Evolutionary conservation across 2,329 filamentous ascomycete species (phyloP), one percentile per base, ranked within the genome.

Genomic region (Phialocephala subalpina): DNA sequence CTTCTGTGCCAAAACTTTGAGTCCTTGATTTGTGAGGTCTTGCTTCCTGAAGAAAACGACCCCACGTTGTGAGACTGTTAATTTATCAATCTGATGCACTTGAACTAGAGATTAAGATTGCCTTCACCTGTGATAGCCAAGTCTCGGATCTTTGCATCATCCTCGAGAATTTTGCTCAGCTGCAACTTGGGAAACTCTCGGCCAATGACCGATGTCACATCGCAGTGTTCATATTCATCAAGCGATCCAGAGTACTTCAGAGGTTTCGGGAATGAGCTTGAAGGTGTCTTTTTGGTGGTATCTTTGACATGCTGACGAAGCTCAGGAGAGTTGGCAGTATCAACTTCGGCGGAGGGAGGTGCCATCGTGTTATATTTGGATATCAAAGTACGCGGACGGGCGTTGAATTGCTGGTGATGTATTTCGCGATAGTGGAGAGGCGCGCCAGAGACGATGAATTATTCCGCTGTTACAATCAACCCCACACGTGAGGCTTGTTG

Each of bases 141-240:
- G 29, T 60, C 58, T 8, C 58, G 42, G 29, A 78, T 70, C 70
- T 76, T 75, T 36, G 47, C 62, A 67, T 77, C 75, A 47, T 77
- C 75, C 33, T 74, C 69, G 14, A 77, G 67, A 20, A 77, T 76
- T 20, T 74, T 70, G 59, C 66, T 75, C 40, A 84, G 71, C 61
- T 78, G 81, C 2, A 78, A 77, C 14, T 74, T 73, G 1, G 75
- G 76, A 61, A 77, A 82, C 67, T 82, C 80, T 7, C 77, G 72
- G 1, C 81, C 80, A 63, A 82, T 81, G 20, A 78, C 71, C 0
- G 76, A 73, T 0, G 80, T 80, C 0, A 77, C 71, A 63, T 80
- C 78, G 58, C 77, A 76, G 5, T 73, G 72, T 64, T 77, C 71
- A 60, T 76, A 78, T 2, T 66, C 49, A 62, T 71, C 68, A 33